Evolutionary conservation across 768 basidiomycete genomes (phyloP), one percentile per base, ranked within the genome.

Genomic region (Xanthoconium stramineum): DNA sequence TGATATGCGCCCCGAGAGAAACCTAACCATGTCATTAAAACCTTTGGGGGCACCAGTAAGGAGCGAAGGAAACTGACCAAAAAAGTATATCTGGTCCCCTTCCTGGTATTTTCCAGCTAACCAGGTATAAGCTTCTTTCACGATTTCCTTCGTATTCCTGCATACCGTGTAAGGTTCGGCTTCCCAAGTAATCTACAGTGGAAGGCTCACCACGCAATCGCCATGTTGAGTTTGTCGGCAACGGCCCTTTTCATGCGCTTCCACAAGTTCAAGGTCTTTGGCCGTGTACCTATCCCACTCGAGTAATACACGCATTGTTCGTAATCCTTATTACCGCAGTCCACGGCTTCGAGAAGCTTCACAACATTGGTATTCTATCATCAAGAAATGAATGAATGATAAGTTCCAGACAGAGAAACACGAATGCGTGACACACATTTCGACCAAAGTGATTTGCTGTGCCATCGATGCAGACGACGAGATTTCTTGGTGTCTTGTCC

Each of bases 331-430:
- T 12, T 42, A 35, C 48, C 53, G 24, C 47, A 55, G 39, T 55
- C 47, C 8, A 55, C 39, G 6, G 53, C 53, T 40, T 55, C 53
- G 33, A 55, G 48, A 29, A 55, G 33, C 39, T 55, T 55, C 53
- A 55, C 53, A 14, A 55, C 53, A 48, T 55, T 55, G 28, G 53
- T 55, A 48, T 55, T 55, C 53, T 55, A 24, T 24, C 24, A 33
- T 42, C 10, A 11, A 33, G 29, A 40, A 30, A 42, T 54, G 14
- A 32, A 9, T 13, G 17, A 14, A 12, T 12, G 9, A 28, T 33
- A 4, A 15, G 17, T 1, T n/a, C 32, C 11, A n/a, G 52, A 9
- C 5, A 9, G n/a, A 28, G 14, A 38, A 2, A 24, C 24, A 33
- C 19, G 2, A 5, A 8, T 3, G 24, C 33, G 20, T 14, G 13